phyloP scores from a whole-genome alignment of 768 basidiomycete genomes.

The Leucosporidium yakuticum region DNA sequence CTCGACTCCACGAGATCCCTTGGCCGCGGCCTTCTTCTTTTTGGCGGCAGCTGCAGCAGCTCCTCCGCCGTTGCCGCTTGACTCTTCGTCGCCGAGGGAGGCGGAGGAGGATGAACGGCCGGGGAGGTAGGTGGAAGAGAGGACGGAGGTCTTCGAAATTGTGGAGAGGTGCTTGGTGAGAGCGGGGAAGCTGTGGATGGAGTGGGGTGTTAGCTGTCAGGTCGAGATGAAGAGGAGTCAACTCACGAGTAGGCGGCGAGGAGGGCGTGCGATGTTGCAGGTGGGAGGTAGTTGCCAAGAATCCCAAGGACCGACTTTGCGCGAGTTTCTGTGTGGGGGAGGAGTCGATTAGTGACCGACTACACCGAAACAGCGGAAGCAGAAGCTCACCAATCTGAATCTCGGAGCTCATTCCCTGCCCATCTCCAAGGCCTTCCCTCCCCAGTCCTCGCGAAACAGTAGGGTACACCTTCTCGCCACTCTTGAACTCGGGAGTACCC shows the following conservation, averaged over 20 bases:
- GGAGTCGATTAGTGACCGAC: background rate
- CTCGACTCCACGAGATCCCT: slow-evolving; percentile 29
- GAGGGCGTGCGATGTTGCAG: slow-evolving; percentile 3
- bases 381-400: slow-evolving; percentile 17
- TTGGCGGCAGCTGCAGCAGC: slow-evolving; percentile 23
- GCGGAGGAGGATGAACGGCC: slow-evolving; percentile 20
- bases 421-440: slow-evolving; percentile 17
- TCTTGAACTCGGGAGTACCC: background rate
- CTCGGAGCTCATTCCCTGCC: slow-evolving; percentile 20
- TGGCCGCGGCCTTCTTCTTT: slow-evolving; percentile 18
- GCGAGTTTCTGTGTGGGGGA: slow-evolving; percentile 6
- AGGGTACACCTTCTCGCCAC: background rate
- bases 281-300: slow-evolving; percentile 25
- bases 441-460: slow-evolving; percentile 13
- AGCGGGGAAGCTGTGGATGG: slow-evolving; percentile 11
- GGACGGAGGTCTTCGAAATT: slow-evolving; percentile 17
- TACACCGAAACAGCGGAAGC: too few species aligned
- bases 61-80: slow-evolving; percentile 5
- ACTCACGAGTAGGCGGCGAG: slow-evolving; percentile 16
- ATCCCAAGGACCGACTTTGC: slow-evolving; percentile 20
- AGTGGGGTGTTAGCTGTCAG: background rate
- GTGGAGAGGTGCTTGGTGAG: slow-evolving; percentile 13
- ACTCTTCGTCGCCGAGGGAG: background rate
- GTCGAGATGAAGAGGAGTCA: background rate
- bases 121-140: slow-evolving; percentile 27